Conservation (phyloP, 768 basidiomycete species). For the Leccinum truebloodii region DNA sequence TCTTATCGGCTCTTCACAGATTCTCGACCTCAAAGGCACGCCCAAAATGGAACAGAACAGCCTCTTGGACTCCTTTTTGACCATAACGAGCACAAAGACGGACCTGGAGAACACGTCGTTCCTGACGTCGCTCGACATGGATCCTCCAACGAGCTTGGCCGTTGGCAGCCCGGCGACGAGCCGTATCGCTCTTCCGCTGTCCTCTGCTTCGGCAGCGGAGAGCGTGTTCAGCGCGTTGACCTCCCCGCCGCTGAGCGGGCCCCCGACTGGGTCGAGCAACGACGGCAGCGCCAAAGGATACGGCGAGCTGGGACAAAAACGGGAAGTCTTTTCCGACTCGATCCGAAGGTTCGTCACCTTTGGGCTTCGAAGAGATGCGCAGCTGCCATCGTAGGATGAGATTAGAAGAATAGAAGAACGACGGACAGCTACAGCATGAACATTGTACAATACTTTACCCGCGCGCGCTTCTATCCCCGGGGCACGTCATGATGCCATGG, state of each 20-base stretch:
- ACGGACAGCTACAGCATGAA: not conserved
- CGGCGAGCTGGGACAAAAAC: slow-evolving; percentile 46
- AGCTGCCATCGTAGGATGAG: slow-evolving; percentile 17
- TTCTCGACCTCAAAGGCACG: slow-evolving; percentile 93
- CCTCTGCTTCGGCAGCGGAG: slow-evolving; percentile 41
- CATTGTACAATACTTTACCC: too few relatives aligned
- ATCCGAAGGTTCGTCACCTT: slow-evolving; percentile 88
- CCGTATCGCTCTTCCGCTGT: slow-evolving; percentile 54
- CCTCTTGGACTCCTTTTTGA: slow-evolving; percentile 88
- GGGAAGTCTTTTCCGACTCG: slow-evolving; percentile 81
- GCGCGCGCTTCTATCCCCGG: not conserved
- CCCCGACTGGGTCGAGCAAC: slow-evolving; percentile 60
- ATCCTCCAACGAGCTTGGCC: slow-evolving; percentile 63
- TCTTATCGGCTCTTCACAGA: slow-evolving; percentile 44
- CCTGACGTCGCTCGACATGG: slow-evolving; percentile 94
- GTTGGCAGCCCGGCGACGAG: slow-evolving; percentile 68
- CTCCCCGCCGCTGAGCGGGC: slow-evolving; percentile 64
- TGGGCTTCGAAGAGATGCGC: slow-evolving; percentile 74
- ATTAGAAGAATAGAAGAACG: slow-evolving; percentile 7
- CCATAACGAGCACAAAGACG: slow-evolving; percentile 88
- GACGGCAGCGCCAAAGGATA: slow-evolving; percentile 42
- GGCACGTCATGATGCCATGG: not conserved
- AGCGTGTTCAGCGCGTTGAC: slow-evolving; percentile 57
- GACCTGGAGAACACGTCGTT: slow-evolving; percentile 91
- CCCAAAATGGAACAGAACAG: slow-evolving; percentile 83